phyloP scores from a whole-genome alignment of 2,329 filamentous ascomycete genomes.

The Nakataea oryzae region DNA sequence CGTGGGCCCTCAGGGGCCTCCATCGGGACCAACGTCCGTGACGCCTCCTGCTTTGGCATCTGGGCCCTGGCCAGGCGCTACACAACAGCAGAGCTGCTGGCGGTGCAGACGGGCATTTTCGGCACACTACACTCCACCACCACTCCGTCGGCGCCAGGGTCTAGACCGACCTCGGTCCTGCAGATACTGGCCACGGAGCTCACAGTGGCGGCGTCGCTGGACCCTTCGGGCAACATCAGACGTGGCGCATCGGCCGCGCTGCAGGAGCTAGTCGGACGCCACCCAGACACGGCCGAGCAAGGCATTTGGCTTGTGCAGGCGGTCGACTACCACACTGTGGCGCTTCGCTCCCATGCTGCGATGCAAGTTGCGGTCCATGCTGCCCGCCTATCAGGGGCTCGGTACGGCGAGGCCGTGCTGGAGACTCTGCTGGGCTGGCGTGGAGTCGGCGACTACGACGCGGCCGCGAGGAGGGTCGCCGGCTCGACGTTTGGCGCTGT shows the following conservation, averaged over 20 bases:
- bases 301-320: conserved; percentile 81
- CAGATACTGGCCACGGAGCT: conserved; percentile 76
- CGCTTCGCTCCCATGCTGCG: conserved; percentile 74
- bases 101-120: conserved; percentile 26
- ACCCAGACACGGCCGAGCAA: conserved; percentile 72
- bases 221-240: conserved; percentile 87
- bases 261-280: conserved; percentile 86
- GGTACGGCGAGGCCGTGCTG: conserved; percentile 60
- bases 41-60: conserved; percentile 92
- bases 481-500: conserved; percentile 59
- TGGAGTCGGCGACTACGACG: conserved; percentile 73
- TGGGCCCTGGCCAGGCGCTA: conserved; percentile 90
- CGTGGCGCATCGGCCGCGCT: conserved; percentile 86
- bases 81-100: conserved; percentile 63
- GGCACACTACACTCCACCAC: conserved; percentile 15
- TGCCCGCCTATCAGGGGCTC: conserved; percentile 49
- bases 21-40: conserved; percentile 80
- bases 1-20: conserved; percentile 75
- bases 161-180: conserved; percentile 38
- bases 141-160: not conserved
- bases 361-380: conserved; percentile 63
- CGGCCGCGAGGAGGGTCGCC: conserved; percentile 60
- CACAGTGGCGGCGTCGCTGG: conserved; percentile 70
- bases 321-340: conserved; percentile 89
- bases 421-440: conserved; percentile 72